phyloP scores from a whole-genome alignment of 2,329 filamentous ascomycete genomes.

The Hawksworthiomyces lignivorus region DNA sequence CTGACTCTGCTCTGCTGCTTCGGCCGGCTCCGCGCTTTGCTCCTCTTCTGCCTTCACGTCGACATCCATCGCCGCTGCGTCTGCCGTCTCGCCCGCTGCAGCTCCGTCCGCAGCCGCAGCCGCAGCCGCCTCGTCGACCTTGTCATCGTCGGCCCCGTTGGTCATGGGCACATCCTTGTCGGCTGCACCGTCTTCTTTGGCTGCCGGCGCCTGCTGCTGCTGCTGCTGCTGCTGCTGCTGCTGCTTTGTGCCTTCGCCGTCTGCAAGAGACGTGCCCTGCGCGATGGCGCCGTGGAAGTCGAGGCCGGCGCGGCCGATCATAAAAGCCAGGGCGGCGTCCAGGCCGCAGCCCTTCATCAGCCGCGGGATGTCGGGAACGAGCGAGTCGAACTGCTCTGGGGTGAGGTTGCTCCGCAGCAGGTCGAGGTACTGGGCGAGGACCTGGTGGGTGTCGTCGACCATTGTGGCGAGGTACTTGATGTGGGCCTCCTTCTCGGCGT shows the following conservation, averaged over 20 bases:
- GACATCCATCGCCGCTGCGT: conserved; percentile 25
- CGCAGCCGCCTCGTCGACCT: background rate
- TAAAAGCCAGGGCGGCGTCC: conserved; percentile 73
- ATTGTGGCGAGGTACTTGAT: conserved; percentile 85
- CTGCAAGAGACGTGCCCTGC: too few relatives aligned
- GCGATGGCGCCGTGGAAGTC: conserved; percentile 44
- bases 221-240: too few relatives aligned
- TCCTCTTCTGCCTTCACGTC: background rate
- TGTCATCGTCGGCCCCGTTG: background rate
- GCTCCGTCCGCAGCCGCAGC: background rate
- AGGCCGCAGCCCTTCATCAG: conserved; percentile 74
- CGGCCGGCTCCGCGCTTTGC: too few relatives aligned
- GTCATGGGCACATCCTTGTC: background rate
- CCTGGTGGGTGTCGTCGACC: conserved; percentile 81
- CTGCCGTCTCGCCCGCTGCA: background rate
- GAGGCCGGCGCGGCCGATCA: conserved; percentile 70
- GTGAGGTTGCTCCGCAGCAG: conserved; percentile 74
- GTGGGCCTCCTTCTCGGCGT: conserved; percentile 64
- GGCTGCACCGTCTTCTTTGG: background rate
- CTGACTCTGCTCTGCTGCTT: conserved; percentile 19
- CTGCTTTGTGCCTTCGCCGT: too few relatives aligned
- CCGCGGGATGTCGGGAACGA: conserved; percentile 66
- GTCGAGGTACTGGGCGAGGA: conserved; percentile 82
- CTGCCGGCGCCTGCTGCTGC: too few relatives aligned
- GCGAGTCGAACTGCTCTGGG: conserved; percentile 65